Base-by-base conservation (phyloP, 495 filamentous ascomycete species). In the Aspergillus kassunensis region DNA sequence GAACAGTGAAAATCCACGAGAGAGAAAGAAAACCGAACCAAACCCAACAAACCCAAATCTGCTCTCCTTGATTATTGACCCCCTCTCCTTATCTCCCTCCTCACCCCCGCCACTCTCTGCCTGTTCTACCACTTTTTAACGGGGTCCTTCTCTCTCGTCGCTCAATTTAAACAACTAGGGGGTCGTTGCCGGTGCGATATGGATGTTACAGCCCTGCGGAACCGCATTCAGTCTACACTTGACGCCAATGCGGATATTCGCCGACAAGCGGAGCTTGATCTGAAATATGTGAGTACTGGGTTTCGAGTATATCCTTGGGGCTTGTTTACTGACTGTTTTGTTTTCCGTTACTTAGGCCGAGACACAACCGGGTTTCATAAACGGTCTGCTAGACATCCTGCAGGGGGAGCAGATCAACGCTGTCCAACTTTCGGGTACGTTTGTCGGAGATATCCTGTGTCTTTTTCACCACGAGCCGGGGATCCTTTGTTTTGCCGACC, bases 381-480 rank as follows among this genome's bases (percentile, higher is more conserved):
- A 95, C 69, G 88, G 88, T 52, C 82, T 98, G 46, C 74, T 97
- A 53, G 88, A 96, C 70, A 90, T 98, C 65, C 71, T 97, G 56
- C 86, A 91, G 67, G 79, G 80, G 35, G 95, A 98, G 69, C 86
- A 89, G 71, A 86, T 95, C 57, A 79, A 82, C 63, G 81, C 82
- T 39, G 80, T 96, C 51, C 86, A 90, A 62, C 80, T 96, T 29
- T 93, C 93, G 46, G 85, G 93, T 98, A 86, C 13, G 67, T 64
- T 56, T 40, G 41, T 46, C 36, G 21, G 42, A 47, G 44, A 40
- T 53, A 53, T 51, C 47, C 24, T 27, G 55, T 56, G 31, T 54
- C 19, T 30, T 48, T 49, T 4, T 2, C 1, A 16, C 11, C 8
- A 18, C 24, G 41, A n/a, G 21, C n/a, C 15, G 41, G 24, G n/a